phyloP scores from a whole-genome alignment of 768 basidiomycete genomes.

The Calvatia gigantea region DNA sequence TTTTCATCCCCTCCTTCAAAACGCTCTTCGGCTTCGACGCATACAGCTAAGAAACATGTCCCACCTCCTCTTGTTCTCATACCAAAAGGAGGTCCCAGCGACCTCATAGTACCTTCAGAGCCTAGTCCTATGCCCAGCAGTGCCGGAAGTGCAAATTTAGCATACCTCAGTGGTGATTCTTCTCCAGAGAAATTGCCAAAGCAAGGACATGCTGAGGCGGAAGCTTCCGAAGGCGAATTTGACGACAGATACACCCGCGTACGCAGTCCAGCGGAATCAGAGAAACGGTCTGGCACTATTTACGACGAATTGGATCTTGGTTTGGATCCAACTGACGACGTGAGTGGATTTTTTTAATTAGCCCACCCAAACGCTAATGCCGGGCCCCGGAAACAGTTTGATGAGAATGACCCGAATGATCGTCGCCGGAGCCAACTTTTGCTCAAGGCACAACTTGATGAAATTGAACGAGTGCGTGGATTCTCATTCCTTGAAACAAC shows the following conservation, averaged over 20 bases:
- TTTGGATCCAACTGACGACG: conserved; percentile 42
- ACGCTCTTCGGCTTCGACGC: conserved; percentile 29
- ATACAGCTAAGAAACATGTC: conserved; percentile 34
- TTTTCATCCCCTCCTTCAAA: conserved; percentile 12
- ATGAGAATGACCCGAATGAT: conserved; percentile 71
- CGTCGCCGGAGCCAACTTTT: conserved; percentile 70
- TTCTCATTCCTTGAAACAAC: not conserved
- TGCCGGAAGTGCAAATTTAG: conserved; percentile 33
- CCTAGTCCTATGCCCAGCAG: conserved; percentile 33
- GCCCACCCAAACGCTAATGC: not conserved
- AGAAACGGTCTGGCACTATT: conserved; percentile 46
- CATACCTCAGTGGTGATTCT: conserved; percentile 40
- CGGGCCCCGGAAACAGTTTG: conserved; percentile 43
- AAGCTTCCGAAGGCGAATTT: conserved; percentile 31
- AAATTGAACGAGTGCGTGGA: conserved; percentile 61
- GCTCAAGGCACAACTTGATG: conserved; percentile 74
- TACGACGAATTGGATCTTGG: conserved; percentile 52
- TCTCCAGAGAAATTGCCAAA: conserved; percentile 13
- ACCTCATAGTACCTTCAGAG: conserved; percentile 31
- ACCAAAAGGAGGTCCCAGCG: conserved; percentile 27
- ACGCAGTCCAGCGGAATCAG: conserved; percentile 34
- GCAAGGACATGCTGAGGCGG: conserved; percentile 12
- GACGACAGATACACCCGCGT: conserved; percentile 34
- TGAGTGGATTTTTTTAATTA: conserved; percentile 22
- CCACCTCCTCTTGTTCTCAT: conserved; percentile 59